Evolutionary conservation across 208 protist species (phyloP), one percentile per base, ranked within the genome.

Genomic region (Porcisia deanei): DNA sequence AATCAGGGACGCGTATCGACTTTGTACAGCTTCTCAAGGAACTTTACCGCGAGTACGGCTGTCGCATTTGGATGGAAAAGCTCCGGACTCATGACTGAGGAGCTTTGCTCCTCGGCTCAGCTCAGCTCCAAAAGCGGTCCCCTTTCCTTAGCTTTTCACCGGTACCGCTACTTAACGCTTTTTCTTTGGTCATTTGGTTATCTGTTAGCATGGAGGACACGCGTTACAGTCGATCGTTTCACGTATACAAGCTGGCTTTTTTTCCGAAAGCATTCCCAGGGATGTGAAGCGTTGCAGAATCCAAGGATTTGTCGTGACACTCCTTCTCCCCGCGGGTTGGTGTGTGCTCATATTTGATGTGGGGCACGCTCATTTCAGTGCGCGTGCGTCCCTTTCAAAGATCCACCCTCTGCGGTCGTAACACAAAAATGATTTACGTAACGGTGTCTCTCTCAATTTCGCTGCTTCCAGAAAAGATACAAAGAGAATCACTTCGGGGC

Each of bases 11-110:
- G 4, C 89, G 91, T 25, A 88, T 96, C 58, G 91, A 97, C 66
- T 97, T 96, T 79, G 87, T 93, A 12, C 80, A 91, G 73, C 77
- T 97, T 20, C 80, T 96, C 39, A 93, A 96, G 73, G 91, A 95
- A 61, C 79, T 94, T 20, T 96, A 95, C 85, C 80, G 88, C 45
- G 87, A 97, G 73, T 97, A 95, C 71, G 89, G 91, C 3, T 97
- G 94, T 86, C 85, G 94, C 43, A 97, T 97, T 47, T 97, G 94
- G 92, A 95, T 97, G 90, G 90, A 96, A 64, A 97, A 97, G 76
- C 85, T 98, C 1, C 81, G 77, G 49, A 79, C 49, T 55, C 67
- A 80, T 54, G 75, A 77, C 7, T 85, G 49, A 60, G 12, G 41
- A 63, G 64, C 52, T 61, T 52, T 52, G 20, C 37, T 55, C 1